A percentile compares a stretch with the other conserved stretches of the same genome.
These are phyloP conservation scores for Penicillium sclerotigenum DNA, from an alignment of 2,329 filamentous ascomycete species.

Conservation along the genomic window DNA sequence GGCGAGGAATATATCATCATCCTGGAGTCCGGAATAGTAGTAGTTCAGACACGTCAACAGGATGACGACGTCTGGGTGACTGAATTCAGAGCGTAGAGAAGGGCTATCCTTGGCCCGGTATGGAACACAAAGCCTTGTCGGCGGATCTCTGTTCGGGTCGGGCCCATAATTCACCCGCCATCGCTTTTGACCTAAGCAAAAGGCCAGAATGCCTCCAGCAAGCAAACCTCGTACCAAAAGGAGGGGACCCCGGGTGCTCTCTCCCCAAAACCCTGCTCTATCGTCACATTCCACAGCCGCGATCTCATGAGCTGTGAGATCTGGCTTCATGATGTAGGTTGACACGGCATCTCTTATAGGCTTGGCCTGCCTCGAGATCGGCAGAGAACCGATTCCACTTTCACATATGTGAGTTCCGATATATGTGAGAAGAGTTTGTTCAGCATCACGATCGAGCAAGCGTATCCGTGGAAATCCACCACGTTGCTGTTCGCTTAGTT, in stretches of 20 bases:
- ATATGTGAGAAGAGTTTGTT: no score
- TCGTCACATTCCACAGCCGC: no score
- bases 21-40: conserved; percentile 55
- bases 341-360: no score
- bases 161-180: conserved; percentile 66
- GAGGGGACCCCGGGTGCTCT: conserved; percentile 35
- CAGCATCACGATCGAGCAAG: no score
- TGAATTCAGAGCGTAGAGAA: conserved; percentile 57
- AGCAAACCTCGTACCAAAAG: conserved; percentile 49
- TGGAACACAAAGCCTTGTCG: conserved; percentile 57
- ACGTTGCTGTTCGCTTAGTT: no score
- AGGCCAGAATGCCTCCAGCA: conserved; percentile 53
- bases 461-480: no score
- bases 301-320: no score
- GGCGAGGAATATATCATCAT: conserved; percentile 49
- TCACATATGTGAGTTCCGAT: no score
- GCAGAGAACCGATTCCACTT: no score
- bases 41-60: conserved; percentile 55
- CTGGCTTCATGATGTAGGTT: no score
- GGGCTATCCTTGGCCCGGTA: conserved; percentile 60
- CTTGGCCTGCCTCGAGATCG: no score
- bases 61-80: conserved; percentile 59
- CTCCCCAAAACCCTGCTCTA: conserved; percentile 45
- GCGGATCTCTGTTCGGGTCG: conserved; percentile 46
- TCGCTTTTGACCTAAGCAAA: conserved; percentile 55